These are phyloP conservation scores for Fusarium acutatum DNA, from an alignment of 2,329 filamentous ascomycete genomes.

Conservation along the genomic window DNA sequence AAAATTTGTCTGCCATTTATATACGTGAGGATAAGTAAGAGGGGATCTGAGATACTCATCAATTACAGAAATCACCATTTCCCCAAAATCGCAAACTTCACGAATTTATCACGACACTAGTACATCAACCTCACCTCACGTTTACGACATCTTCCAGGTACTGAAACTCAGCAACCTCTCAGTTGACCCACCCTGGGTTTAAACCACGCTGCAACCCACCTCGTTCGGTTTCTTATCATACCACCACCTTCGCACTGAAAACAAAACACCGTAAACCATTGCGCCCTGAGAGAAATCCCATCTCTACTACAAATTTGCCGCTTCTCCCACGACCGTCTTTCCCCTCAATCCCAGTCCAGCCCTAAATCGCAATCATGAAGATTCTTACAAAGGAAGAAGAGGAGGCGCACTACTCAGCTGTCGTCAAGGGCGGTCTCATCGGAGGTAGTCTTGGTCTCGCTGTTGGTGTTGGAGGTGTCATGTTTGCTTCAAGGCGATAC, in stretches of 20 bases:
- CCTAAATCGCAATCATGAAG: constrained; percentile 75
- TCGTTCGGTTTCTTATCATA: constrained; percentile 29
- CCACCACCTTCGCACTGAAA: constrained; percentile 28
- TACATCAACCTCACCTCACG: neutral
- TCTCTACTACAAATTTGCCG: constrained; percentile 3
- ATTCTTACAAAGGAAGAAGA: constrained; percentile 95
- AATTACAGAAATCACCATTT: neutral
- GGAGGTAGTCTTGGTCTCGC: constrained; percentile 76
- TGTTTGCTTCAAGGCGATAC: constrained; percentile 75
- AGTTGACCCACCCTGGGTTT: constrained; percentile 33
- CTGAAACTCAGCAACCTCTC: neutral
- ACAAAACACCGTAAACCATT: constrained; percentile 1
- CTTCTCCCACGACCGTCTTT: neutral
- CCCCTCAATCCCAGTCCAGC: neutral
- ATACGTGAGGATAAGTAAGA: neutral
- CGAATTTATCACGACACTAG: neutral
- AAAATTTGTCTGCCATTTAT: constrained; percentile 1
- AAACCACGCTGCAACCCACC: constrained; percentile 32
- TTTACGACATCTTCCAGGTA: constrained; percentile 3
- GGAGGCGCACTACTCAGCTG: constrained; percentile 80
- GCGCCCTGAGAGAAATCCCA: neutral
- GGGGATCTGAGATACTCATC: neutral
- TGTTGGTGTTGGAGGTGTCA: constrained; percentile 72
- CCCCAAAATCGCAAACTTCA: neutral
- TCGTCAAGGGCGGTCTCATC: constrained; percentile 79